Conservation (phyloP, 495 filamentous ascomycete species). For the Acidomyces sp. region DNA sequence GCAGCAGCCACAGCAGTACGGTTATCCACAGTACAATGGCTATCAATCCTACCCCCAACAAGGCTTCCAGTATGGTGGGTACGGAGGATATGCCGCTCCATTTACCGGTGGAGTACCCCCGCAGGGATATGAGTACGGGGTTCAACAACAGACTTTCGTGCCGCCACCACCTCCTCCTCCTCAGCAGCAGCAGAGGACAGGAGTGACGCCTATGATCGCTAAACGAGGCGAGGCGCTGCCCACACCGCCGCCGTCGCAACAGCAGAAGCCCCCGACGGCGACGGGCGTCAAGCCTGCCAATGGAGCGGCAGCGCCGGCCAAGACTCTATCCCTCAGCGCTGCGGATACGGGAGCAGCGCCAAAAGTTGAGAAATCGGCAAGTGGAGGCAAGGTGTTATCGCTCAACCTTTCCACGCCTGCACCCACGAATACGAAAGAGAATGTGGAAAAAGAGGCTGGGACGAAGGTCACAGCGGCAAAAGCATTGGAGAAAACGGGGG, state of each 20-base stretch:
- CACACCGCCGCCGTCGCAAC: conserved; percentile 21
- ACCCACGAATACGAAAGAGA: conserved; percentile 32
- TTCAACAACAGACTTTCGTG: conserved; percentile 33
- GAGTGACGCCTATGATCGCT: conserved; percentile 54
- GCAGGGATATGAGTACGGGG: conserved; percentile 44
- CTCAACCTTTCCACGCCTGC: conserved; percentile 13
- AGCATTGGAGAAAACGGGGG: conserved; percentile 65
- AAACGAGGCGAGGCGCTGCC: conserved; percentile 42
- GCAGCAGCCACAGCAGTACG: conserved; percentile 40
- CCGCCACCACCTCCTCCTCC: conserved; percentile 40
- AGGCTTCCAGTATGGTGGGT: conserved; percentile 31
- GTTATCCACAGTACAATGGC: conserved; percentile 22
- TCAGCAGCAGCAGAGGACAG: conserved; percentile 36
- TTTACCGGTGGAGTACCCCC: no score
- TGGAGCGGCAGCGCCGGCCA: conserved; percentile 41
- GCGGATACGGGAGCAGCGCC: conserved; percentile 29
- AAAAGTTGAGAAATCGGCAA: conserved; percentile 36
- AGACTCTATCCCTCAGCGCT: conserved; percentile 57
- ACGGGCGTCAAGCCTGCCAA: no score
- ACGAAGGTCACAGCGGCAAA: conserved; percentile 65
- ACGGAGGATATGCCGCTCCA: conserved; percentile 30
- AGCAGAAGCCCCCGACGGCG: conserved; percentile 34
- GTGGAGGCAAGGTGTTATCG: conserved; percentile 25
- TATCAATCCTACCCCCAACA: conserved; percentile 27
- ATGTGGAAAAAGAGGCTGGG: conserved; percentile 41